Evolutionary conservation across 2,329 filamentous ascomycete species (phyloP), one percentile per base, ranked within the genome.

Genomic region (Calonectria ilicicola): DNA sequence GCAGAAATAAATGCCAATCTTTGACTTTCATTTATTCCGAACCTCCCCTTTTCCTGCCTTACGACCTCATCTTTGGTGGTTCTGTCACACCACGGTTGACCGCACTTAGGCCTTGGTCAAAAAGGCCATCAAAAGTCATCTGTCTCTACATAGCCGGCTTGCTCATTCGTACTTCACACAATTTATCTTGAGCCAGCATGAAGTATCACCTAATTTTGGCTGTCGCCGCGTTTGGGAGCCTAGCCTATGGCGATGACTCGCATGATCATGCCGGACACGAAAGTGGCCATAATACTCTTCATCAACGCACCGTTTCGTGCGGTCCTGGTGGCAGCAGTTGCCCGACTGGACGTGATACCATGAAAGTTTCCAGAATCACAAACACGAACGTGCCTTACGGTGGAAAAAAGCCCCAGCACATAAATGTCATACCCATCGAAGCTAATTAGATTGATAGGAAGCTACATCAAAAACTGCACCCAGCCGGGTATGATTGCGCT

Each of bases 391-490:
- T 56, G 21, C 51, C 51, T 21, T 38, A 38, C 5, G 51, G 51
- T 56, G 6, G 15, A 29, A 23, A 4, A 56, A n/a, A 14, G 7
- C 14, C 19, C 19, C 10, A 23, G 9, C 9, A 4, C 10, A 14
- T 23, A 21, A n/a, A 23, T 56, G 14, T 12, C 7, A 14, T 3
- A 17, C 12, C 4, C 10, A 38, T 21, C 3, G 7, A 21, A 21
- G 5, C n/a, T 56, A 23, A 56, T 19, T 1, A n/a, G 7, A 38
- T 19, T 2, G 7, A 4, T 23, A 56, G 51, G 51, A 19, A 35
- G 19, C n/a, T 56, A 35, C 27, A 90, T 93, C 72, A 83, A 81
- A 64, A 76, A 79, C 5, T 85, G 84, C 65, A 78, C 79, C 1
- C 67, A 72, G 3, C 79, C 83, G 0, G 83, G 83, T 0, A 82